These are phyloP conservation scores for Pseudomicrostroma phylloplanum DNA, from an alignment of 1,284 basidiomycete genomes.

Conservation along the genomic window DNA sequence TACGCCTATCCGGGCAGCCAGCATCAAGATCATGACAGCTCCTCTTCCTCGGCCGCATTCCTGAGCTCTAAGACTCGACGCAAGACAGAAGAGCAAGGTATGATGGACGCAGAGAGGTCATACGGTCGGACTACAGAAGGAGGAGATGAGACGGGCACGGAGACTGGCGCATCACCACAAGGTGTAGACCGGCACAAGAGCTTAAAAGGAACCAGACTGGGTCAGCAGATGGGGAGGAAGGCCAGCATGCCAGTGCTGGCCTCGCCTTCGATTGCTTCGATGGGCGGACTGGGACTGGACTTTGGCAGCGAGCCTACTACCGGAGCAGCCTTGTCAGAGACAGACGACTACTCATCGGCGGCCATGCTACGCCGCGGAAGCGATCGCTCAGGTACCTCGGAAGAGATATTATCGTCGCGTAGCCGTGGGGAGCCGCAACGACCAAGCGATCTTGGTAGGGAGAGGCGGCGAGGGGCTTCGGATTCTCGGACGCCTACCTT, in stretches of 20 bases:
- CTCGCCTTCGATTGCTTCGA: not conserved
- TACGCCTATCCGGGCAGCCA: not conserved
- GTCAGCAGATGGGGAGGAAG: constrained; percentile 1
- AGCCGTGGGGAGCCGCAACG: no score
- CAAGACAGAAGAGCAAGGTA: not conserved
- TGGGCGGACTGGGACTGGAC: not conserved
- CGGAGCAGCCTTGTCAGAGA: not conserved
- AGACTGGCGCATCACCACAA: not conserved
- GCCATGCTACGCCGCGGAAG: no score
- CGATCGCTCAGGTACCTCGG: not conserved
- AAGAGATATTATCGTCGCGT: no score
- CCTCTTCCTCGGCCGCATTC: no score
- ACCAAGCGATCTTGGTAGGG: no score
- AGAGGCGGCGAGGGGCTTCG: no score
- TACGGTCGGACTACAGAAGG: not conserved
- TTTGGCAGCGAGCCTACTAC: not conserved
- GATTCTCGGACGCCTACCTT: not conserved
- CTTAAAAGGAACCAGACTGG: not conserved
- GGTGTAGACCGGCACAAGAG: not conserved
- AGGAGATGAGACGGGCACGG: not conserved
- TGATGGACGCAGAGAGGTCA: not conserved
- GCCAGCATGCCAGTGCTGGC: not conserved
- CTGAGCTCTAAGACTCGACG: not conserved
- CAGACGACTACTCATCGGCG: not conserved
- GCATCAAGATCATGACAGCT: no score